Evolutionary conservation across 2,329 filamentous ascomycete species (phyloP), one percentile per base, ranked within the genome.

Genomic region (Epichloe brachyelytri): DNA sequence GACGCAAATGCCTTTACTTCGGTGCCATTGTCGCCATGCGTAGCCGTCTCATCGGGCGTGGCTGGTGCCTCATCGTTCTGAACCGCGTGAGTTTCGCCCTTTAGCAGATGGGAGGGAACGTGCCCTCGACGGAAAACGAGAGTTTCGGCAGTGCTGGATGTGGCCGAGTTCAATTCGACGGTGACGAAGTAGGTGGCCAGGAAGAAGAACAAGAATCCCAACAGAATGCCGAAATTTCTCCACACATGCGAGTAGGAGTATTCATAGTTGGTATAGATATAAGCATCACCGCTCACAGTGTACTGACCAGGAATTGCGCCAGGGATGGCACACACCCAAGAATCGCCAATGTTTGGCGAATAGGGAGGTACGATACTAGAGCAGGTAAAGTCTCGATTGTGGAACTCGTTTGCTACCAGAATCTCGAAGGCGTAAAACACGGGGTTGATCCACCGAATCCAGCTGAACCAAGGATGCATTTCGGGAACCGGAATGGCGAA

Each of bases 391-490:
- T 71, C 58, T 1, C 71, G 73, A 5, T 74, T 72, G 53, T 79
- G 75, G 57, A 86, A 84, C 61, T 93, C 87, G 64, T 89, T 90
- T 53, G 81, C 72, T 65, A 87, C 77, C 17, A 88, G 68, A 2
- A 79, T 76, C 62, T 89, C 85, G 57, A 89, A 91, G 2, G 76
- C 82, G 59, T 89, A 89, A 43, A 74, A 81, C 37, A 89, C 77
- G 0, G 85, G 84, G 53, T 89, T 83, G 48, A 89, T 72, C 68
- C 82, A 88, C 30, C 82, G 78, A 49, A 90, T 83, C 86, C 86
- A 90, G 30, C 78, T 70, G 46, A 85, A 82, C 84, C 85, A 91
- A 0, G 76, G 77, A 20, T 81, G 75, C 83, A 85, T 88, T 59
- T 84, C 57, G 0, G 69, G 67, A 2, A 68, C 62, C 0, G 67